phyloP scores from a whole-genome alignment of 2,329 filamentous ascomycete species.

The Teratosphaeria pseudoeucalypti region DNA sequence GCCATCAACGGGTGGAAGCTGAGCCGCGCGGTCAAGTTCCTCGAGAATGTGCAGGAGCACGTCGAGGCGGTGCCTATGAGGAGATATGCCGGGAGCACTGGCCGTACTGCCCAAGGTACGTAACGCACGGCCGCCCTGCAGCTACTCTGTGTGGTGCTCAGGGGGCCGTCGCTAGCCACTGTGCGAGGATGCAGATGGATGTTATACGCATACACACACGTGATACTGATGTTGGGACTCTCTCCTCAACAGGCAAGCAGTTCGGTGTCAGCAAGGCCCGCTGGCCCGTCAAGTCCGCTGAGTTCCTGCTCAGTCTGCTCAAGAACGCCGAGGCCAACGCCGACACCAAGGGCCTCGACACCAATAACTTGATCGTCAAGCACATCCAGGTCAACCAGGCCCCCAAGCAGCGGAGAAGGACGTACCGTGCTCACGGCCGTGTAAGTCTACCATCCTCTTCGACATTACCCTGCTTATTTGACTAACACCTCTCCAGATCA shows the following conservation, averaged over 20 bases:
- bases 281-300: constrained; percentile 98
- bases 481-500: constrained; percentile 56
- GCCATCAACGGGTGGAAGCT: constrained; percentile 99
- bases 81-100: constrained; percentile 91
- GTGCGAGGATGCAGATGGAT: constrained; percentile 28
- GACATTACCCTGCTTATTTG: neutral
- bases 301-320: constrained; percentile 93
- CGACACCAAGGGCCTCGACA: constrained; percentile 95
- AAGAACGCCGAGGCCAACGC: constrained; percentile 97
- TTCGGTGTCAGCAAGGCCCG: constrained; percentile 96
- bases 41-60: constrained; percentile 96
- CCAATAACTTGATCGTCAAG: constrained; percentile 94
- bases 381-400: constrained; percentile 99
- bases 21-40: constrained; percentile 86
- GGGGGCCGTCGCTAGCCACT: constrained; percentile 13
- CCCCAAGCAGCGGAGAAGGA: constrained; percentile 96
- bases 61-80: constrained; percentile 97
- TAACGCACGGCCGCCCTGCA: constrained; percentile 20
- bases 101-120: constrained; percentile 96
- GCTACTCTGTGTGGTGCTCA: neutral
- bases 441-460: neutral
- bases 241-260: constrained; percentile 67
- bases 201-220: constrained; percentile 3
- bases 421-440: constrained; percentile 99
- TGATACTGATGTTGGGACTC: constrained; percentile 5